A percentile compares a stretch with the other conserved stretches of the same genome.
These are phyloP conservation scores for Termitomyces sp. DNA, from an alignment of 768 basidiomycete genomes.

Conservation along the genomic window DNA sequence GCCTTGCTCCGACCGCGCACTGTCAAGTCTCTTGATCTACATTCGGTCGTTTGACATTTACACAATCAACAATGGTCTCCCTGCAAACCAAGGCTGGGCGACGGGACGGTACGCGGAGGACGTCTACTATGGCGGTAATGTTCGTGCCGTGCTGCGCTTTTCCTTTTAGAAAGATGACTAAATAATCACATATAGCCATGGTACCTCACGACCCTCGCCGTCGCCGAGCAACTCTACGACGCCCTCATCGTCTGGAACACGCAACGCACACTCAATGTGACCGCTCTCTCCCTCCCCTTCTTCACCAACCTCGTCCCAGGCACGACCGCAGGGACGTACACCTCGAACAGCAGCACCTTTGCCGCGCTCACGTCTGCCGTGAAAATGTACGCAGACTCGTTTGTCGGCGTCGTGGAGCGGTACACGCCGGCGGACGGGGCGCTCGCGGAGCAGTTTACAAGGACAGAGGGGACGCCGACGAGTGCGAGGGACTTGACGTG, in stretches of 20 bases:
- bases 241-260: slow-evolving; percentile 62
- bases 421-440: slow-evolving; percentile 61
- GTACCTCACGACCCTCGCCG: slow-evolving; percentile 71
- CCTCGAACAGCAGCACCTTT: slow-evolving; percentile 42
- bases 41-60: slow-evolving; percentile 74
- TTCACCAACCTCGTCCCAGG: slow-evolving; percentile 55
- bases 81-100: slow-evolving; percentile 55
- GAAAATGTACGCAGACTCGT: slow-evolving; percentile 61
- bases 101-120: slow-evolving; percentile 80
- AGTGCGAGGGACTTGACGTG: slow-evolving; percentile 71
- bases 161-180: slow-evolving; percentile 10
- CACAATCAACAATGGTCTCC: slow-evolving; percentile 54
- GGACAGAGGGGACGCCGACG: slow-evolving; percentile 42
- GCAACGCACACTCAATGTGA: slow-evolving; percentile 48
- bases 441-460: slow-evolving; percentile 62
- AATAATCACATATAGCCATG: slow-evolving; percentile 46
- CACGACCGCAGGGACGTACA: slow-evolving; percentile 50
- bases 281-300: slow-evolving; percentile 61
- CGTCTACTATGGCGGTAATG: slow-evolving; percentile 67
- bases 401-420: slow-evolving; percentile 49
- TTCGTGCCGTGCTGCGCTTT: slow-evolving; percentile 31
- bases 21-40: slow-evolving; percentile 63
- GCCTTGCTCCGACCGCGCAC: slow-evolving; percentile 73
- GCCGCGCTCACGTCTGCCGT: slow-evolving; percentile 44
- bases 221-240: slow-evolving; percentile 75